Evolutionary conservation across 352 stramenopile genomes (phyloP).

Genomic region (Pilasporangium apinafurcum): DNA sequence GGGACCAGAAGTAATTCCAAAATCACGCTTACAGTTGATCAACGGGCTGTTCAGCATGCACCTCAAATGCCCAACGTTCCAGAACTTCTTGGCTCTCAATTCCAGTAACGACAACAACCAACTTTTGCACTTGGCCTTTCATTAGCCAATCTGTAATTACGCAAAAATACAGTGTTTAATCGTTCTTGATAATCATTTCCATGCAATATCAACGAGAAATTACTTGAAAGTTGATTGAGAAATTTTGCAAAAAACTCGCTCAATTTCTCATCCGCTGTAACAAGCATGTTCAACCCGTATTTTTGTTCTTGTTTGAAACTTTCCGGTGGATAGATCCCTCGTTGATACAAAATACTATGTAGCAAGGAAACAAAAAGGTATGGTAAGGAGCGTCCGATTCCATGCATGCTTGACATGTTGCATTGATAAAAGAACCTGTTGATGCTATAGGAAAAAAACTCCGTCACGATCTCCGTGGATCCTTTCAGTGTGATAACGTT

Average conservation of each 20-base stretch:
- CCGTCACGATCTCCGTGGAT: constrained; percentile 97
- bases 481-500: constrained; percentile 99
- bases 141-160: constrained; percentile 88
- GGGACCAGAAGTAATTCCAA: background rate
- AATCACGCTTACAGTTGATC: constrained; percentile 26
- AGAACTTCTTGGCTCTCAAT: constrained; percentile 95
- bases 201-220: constrained; percentile 1
- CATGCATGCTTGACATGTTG: too few relatives aligned
- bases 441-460: constrained; percentile 99
- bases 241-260: constrained; percentile 94
- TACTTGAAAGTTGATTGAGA: constrained; percentile 86
- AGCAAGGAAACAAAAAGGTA: background rate
- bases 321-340: constrained; percentile 98
- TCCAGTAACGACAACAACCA: constrained; percentile 98
- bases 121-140: constrained; percentile 93
- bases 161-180: background rate
- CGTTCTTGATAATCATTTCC: background rate
- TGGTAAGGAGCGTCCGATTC: too few relatives aligned
- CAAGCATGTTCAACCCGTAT: constrained; percentile 98
- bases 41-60: constrained; percentile 66
- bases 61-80: constrained; percentile 99
- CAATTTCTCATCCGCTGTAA: constrained; percentile 95
- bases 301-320: constrained; percentile 97
- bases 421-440: constrained; percentile 80
- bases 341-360: constrained; percentile 91